Evolutionary conservation across 177 flowering plant genomes (phyloP).

Genomic region (Vitis hybrid): DNA sequence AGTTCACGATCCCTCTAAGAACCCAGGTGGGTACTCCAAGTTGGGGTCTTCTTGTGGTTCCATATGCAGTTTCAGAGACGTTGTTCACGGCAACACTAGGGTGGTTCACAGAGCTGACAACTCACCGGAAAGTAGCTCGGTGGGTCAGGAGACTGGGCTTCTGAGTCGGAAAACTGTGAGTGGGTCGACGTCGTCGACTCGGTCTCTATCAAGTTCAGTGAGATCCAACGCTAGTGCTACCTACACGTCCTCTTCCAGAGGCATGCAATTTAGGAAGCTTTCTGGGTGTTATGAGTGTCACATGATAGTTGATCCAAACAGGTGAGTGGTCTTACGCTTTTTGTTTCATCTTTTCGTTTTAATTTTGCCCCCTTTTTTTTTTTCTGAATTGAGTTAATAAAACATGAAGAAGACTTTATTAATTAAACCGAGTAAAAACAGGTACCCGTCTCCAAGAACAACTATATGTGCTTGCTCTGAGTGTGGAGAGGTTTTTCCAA

Average conservation of each 20-base stretch:
- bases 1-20: slow-evolving; percentile 64
- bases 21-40: slow-evolving; percentile 38
- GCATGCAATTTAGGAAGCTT: slow-evolving; percentile 61
- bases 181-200: slow-evolving; percentile 32
- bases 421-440: slow-evolving; percentile 18
- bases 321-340: slow-evolving; percentile 20
- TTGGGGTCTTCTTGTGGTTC: slow-evolving; percentile 75
- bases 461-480: slow-evolving; percentile 73
- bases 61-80: slow-evolving; percentile 78
- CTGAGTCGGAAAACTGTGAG: slow-evolving; percentile 36
- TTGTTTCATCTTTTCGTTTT: neutral
- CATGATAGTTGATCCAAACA: slow-evolving; percentile 58
- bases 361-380: neutral
- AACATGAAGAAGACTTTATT: neutral
- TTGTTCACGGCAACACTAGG: slow-evolving; percentile 72
- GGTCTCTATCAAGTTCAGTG: slow-evolving; percentile 32
- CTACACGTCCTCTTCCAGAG: slow-evolving; percentile 39
- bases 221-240: slow-evolving; percentile 43
- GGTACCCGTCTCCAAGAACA: slow-evolving; percentile 62
- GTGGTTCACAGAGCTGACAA: slow-evolving; percentile 84
- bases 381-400: neutral
- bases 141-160: slow-evolving; percentile 57
- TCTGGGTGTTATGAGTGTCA: slow-evolving; percentile 78
- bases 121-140: slow-evolving; percentile 71
- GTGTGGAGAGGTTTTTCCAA: slow-evolving; percentile 92